phyloP scores from a whole-genome alignment of 2,329 filamentous ascomycete genomes.

The Xylariaceae sp. region DNA sequence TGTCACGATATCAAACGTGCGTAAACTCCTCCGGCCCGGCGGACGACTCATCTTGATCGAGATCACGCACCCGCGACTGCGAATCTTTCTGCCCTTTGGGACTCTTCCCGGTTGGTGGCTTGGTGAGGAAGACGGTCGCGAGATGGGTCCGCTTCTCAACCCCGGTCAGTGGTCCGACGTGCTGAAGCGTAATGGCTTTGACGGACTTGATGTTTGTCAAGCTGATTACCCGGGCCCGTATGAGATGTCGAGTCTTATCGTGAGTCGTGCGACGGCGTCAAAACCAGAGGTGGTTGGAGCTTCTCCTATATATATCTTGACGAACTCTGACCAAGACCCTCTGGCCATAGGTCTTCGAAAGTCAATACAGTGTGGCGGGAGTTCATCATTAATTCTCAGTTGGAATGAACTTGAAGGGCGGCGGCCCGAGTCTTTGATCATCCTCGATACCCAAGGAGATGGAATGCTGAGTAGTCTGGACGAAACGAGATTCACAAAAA shows the following conservation, averaged over 20 bases:
- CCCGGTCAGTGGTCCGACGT: background rate
- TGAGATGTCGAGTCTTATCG: constrained; percentile 4
- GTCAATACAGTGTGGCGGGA: background rate
- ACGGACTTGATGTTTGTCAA: constrained; percentile 3
- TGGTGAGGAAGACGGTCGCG: constrained; percentile 1
- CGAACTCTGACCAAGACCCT: too few species aligned
- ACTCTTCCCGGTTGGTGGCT: constrained; percentile 5
- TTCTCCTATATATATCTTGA: background rate
- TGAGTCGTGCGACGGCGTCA: constrained; percentile 1
- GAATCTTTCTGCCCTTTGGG: background rate
- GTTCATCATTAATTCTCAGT: background rate
- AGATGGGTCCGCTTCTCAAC: constrained; percentile 1
- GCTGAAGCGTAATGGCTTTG: constrained; percentile 1
- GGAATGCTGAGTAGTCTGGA: background rate
- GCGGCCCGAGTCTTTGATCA: background rate
- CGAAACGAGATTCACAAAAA: background rate
- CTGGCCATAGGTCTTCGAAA: background rate
- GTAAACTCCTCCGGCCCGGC: constrained; percentile 15
- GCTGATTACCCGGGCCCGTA: constrained; percentile 4
- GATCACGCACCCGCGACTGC: constrained; percentile 1
- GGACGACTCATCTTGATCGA: constrained; percentile 10
- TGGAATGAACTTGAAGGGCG: background rate
- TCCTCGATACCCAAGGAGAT: constrained; percentile 1
- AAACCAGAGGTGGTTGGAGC: background rate
- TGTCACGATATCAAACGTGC: constrained; percentile 12